Evolutionary conservation across 1,139 yeast genomes (phyloP).

Genomic region (Chernovozyma aurita): DNA sequence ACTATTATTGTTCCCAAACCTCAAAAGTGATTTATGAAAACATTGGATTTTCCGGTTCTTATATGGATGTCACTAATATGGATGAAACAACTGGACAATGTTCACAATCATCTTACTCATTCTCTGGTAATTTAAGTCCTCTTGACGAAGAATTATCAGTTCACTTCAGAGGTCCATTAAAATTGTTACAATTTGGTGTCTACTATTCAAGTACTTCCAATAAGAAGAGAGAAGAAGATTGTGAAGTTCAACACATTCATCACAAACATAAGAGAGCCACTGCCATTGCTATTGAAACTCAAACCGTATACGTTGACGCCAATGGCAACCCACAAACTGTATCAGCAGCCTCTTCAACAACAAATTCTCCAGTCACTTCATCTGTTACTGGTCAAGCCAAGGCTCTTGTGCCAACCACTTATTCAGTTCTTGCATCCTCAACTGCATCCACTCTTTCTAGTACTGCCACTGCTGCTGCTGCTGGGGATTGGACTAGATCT

Average conservation of each 20-base stretch:
- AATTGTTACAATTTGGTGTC: conserved; percentile 59
- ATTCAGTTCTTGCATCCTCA: conserved; percentile 25
- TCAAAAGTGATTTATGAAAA: conserved; percentile 62
- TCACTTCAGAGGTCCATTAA: conserved; percentile 76
- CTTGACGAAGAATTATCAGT: conserved; percentile 68
- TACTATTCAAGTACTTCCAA: conserved; percentile 38
- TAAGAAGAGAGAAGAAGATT: conserved; percentile 36
- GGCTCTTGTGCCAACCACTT: conserved; percentile 17
- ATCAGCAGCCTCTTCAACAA: conserved; percentile 25
- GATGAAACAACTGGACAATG: conserved; percentile 48
- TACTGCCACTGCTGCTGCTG: conserved; percentile 25
- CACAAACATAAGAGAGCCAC: conserved; percentile 61
- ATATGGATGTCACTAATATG: conserved; percentile 53
- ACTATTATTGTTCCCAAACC: conserved; percentile 76
- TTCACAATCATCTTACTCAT: conserved; percentile 45
- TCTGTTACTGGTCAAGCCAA: conserved; percentile 20
- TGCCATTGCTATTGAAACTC: conserved; percentile 65
- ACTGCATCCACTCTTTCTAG: conserved; percentile 20
- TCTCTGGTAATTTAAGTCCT: conserved; percentile 65
- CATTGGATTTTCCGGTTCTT: conserved; percentile 66
- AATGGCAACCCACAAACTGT: conserved; percentile 42
- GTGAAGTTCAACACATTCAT: conserved; percentile 43
- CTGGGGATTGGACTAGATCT: conserved; percentile 67
- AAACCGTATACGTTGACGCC: conserved; percentile 63
- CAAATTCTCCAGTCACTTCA: conserved; percentile 18